Base-by-base conservation (phyloP, 768 basidiomycete genomes). In the Lactarius hatsudake region DNA sequence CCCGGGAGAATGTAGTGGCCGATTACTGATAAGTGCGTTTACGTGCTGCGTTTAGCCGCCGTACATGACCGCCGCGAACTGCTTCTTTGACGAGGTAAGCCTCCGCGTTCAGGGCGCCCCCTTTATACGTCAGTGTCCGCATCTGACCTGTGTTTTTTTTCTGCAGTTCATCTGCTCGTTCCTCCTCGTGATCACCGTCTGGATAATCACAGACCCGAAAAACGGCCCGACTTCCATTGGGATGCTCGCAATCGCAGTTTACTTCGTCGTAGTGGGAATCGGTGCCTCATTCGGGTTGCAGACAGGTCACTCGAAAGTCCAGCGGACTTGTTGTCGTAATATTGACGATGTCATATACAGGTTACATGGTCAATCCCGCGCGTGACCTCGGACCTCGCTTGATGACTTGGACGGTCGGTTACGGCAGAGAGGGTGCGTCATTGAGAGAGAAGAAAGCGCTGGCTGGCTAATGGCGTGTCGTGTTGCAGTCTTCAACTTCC, bases 311-410 rank as follows among this genome's bases (percentile, higher is more conserved):
- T 28, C 53, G 23, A 17, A 28, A 15, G n/a, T 54, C 53, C 23
- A 17, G 28, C 42, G 42, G 42, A 42, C 17, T 42, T 42, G 17
- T 18, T 42, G 42, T 0, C 42, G 6, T 20, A 30, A 43, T 38
- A 38, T 18, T 53, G 43, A 61, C 38, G 51, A 28, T 8, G 5
- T 34, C 28, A 26, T 2, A 32, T 48, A 5, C 68, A 82, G 86
- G 82, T 54, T 86, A 80, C 69, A 84, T 87, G 9, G 76, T 89
- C 61, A 89, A 89, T 70, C 88, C 88, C 48, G 87, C 88, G 53
- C 86, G 88, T 71, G 88, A 90, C 76, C 77, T 90, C 26, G 88
- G 89, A 5, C 88, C 88, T 2, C 81, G 89, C 8, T 69, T 90
- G 38, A 74, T 89, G 72, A 88, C 87, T 1, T 81, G 87, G 4